phyloP scores from a whole-genome alignment of 2,329 filamentous ascomycete species.

The Fusarium pseudograminearum region DNA sequence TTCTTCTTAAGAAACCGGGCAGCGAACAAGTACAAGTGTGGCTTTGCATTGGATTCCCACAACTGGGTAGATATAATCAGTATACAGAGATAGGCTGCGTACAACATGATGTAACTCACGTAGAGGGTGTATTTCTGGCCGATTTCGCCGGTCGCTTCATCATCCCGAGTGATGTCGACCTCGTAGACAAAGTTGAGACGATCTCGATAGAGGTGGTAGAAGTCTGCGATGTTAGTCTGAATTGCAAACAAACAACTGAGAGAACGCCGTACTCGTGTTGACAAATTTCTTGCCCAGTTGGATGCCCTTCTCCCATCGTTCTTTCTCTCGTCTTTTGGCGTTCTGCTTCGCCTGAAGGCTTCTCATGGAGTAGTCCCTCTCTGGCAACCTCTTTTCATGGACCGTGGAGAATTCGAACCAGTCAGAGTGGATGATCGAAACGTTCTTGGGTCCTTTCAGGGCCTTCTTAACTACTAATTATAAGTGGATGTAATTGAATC shows the following conservation, averaged over 20 bases:
- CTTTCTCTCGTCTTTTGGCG: slow-evolving; percentile 50
- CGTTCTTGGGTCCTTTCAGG: slow-evolving; percentile 50
- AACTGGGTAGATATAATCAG: slow-evolving; percentile 61
- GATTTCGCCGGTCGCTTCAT: slow-evolving; percentile 56
- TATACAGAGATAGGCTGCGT: not conserved
- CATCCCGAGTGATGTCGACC: slow-evolving; percentile 68
- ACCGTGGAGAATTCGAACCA: slow-evolving; percentile 65
- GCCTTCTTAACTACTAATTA: slow-evolving; percentile 53
- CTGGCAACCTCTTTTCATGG: slow-evolving; percentile 49
- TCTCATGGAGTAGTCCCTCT: slow-evolving; percentile 59
- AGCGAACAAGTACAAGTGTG: slow-evolving; percentile 71
- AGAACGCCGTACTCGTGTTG: slow-evolving; percentile 58
- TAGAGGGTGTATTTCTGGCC: slow-evolving; percentile 71
- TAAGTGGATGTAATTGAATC: not conserved
- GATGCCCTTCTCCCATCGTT: slow-evolving; percentile 55
- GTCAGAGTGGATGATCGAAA: slow-evolving; percentile 61
- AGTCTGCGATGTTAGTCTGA: slow-evolving; percentile 55
- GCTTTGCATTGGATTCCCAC: slow-evolving; percentile 72
- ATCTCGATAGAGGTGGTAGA: slow-evolving; percentile 76
- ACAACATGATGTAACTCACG: slow-evolving; percentile 57
- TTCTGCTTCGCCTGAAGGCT: slow-evolving; percentile 48
- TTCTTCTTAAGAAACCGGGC: slow-evolving; percentile 62
- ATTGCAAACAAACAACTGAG: not conserved
- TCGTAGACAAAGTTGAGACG: slow-evolving; percentile 72
- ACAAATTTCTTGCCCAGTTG: slow-evolving; percentile 58